Percentiles rank a stretch among this genome's conserved stretches.
Evolutionary conservation across 176 grass and related monocot species (phyloP).

Genomic region (Ensete glaucum): DNA sequence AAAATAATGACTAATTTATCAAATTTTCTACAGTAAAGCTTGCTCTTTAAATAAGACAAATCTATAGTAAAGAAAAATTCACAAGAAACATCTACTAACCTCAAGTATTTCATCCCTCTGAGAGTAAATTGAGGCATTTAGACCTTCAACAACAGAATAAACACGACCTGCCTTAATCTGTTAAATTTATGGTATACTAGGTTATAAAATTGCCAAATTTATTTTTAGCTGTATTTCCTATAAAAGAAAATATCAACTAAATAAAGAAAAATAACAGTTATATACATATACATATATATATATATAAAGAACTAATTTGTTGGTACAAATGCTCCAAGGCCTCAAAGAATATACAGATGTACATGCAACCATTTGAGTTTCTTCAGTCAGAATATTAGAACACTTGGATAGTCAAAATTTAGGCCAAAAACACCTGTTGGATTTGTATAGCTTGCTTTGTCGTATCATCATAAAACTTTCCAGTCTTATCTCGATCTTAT

Average conservation of each 20-base stretch:
- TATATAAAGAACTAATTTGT: no score
- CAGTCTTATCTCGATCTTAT: no score
- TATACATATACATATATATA: no score
- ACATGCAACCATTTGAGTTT: no score
- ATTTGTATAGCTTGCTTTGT: no score
- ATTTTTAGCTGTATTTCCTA: neutral
- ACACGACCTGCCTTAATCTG: slow-evolving; percentile 40
- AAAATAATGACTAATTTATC: neutral
- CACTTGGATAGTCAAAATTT: no score
- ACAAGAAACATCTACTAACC: slow-evolving; percentile 28
- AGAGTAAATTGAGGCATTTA: slow-evolving; percentile 30
- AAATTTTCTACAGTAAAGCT: slow-evolving; percentile 9
- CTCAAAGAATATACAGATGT: no score
- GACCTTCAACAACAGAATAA: slow-evolving; percentile 41
- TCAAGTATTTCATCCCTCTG: slow-evolving; percentile 28
- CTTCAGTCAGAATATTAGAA: no score
- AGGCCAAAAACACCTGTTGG: no score
- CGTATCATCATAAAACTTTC: no score
- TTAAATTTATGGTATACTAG: slow-evolving; percentile 8
- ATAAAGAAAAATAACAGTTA: no score
- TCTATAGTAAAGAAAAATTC: neutral
- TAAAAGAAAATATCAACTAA: neutral
- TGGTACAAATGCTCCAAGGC: no score
- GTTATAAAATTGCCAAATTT: neutral
- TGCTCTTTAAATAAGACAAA: neutral